Evolutionary conservation across 106 monocot genomes (phyloP).

Genomic region (Apostasia shenzhenica): DNA sequence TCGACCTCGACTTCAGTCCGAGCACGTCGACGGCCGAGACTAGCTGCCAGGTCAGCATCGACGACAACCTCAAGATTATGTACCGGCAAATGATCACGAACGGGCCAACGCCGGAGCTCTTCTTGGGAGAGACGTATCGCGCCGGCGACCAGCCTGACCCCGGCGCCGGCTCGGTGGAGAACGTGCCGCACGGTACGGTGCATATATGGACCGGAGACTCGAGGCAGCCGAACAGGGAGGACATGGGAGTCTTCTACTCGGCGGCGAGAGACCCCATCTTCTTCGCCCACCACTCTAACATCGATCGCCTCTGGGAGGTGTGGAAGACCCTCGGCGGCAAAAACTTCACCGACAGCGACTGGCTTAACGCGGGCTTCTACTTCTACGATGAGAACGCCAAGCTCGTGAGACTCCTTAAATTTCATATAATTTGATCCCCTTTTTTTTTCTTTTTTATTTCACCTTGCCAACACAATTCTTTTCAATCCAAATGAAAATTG

Average conservation of each 20-base stretch:
- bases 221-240: not conserved
- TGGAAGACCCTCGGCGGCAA: not conserved
- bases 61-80: conserved; percentile 1
- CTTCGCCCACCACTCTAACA: conserved; percentile 10
- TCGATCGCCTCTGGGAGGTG: conserved; percentile 10
- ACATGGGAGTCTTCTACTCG: not conserved
- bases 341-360: not conserved
- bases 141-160: not conserved
- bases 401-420: conserved; percentile 6
- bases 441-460: no score
- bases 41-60: no score
- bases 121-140: conserved; percentile 10
- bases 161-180: conserved; percentile 8
- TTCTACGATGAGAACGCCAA: conserved; percentile 42
- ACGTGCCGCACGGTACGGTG: conserved; percentile 4
- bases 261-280: conserved; percentile 6
- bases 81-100: conserved; percentile 12
- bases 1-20: not conserved
- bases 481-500: no score
- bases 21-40: not conserved
- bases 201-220: conserved; percentile 11
- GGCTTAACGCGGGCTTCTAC: conserved; percentile 9
- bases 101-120: conserved; percentile 12
- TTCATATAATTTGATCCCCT: no score
- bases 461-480: no score